These are phyloP conservation scores for Stagonosporopsis rhizophila DNA, from an alignment of 2,329 filamentous ascomycete species.

Conservation along the genomic window DNA sequence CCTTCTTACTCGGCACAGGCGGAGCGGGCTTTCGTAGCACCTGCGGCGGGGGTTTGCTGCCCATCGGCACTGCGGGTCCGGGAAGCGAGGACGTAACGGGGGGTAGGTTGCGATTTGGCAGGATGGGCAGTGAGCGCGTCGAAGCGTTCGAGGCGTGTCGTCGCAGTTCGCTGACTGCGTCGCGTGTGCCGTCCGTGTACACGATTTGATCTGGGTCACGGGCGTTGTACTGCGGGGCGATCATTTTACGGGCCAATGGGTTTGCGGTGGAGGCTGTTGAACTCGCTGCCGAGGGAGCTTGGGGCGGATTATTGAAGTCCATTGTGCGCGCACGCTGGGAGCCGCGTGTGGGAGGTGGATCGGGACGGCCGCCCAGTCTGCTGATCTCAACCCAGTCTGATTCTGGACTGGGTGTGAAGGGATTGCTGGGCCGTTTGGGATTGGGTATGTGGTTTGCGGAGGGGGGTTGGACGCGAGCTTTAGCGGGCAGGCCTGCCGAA, in stretches of 20 bases:
- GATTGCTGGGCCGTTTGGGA: conserved; percentile 77
- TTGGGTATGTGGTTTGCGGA: conserved; percentile 71
- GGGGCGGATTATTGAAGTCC: conserved; percentile 36
- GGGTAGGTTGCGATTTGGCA: conserved; percentile 17
- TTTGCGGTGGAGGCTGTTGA: conserved; percentile 33
- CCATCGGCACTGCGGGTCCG: background rate
- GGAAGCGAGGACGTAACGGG: conserved; percentile 11
- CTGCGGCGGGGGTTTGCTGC: conserved; percentile 30
- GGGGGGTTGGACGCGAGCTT: conserved; percentile 74
- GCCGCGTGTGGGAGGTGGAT: conserved; percentile 43
- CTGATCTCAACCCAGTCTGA: conserved; percentile 77
- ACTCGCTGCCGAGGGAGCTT: conserved; percentile 16
- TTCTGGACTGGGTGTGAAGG: conserved; percentile 76
- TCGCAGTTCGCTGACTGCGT: conserved; percentile 28
- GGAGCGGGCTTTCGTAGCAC: conserved; percentile 45
- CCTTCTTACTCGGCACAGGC: conserved; percentile 45
- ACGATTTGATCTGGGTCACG: conserved; percentile 29
- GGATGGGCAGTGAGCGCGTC: conserved; percentile 39
- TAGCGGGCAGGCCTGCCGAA: conserved; percentile 70
- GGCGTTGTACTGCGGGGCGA: conserved; percentile 39
- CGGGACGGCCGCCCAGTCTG: conserved; percentile 33
- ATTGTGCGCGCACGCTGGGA: conserved; percentile 38
- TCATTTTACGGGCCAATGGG: conserved; percentile 39
- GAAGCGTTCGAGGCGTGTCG: conserved; percentile 38
- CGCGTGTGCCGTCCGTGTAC: conserved; percentile 31